A percentile compares a stretch with the other conserved stretches of the same genome.
These are phyloP conservation scores for Cladosporium velox DNA, from an alignment of 2,329 filamentous ascomycete genomes.

Conservation along the genomic window DNA sequence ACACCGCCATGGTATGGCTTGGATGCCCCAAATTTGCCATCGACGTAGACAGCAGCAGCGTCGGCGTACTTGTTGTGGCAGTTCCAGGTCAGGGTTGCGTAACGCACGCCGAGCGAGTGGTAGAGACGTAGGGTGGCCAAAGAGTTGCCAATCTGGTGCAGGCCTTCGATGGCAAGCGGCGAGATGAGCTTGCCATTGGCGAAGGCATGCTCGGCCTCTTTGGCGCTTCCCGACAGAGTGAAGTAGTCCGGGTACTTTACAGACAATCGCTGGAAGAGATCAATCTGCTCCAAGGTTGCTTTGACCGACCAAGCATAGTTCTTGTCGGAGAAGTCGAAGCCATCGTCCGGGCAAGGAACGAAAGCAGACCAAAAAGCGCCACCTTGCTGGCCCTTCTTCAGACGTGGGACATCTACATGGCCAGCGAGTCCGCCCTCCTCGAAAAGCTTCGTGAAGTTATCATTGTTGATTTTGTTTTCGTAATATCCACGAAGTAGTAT, in stretches of 20 bases:
- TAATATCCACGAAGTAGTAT: constrained; percentile 68
- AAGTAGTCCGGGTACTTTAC: constrained; percentile 68
- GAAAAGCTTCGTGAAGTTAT: constrained; percentile 71
- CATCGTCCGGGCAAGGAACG: constrained; percentile 72
- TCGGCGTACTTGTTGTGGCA: constrained; percentile 91
- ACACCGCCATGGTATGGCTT: constrained; percentile 71
- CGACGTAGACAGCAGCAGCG: constrained; percentile 67
- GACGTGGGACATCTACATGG: constrained; percentile 78
- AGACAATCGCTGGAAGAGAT: constrained; percentile 67
- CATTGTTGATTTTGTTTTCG: constrained; percentile 72
- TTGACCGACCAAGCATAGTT: constrained; percentile 68
- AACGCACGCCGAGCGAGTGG: constrained; percentile 77
- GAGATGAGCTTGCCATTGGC: constrained; percentile 62
- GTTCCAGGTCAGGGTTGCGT: constrained; percentile 88
- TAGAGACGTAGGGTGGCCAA: constrained; percentile 73
- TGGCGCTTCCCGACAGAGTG: constrained; percentile 62
- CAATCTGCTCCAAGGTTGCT: constrained; percentile 72
- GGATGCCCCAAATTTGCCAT: constrained; percentile 42
- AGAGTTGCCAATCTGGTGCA: constrained; percentile 92
- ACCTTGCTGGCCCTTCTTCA: constrained; percentile 70
- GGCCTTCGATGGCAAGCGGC: constrained; percentile 78
- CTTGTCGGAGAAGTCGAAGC: constrained; percentile 70
- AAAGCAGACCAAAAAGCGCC: constrained; percentile 95
- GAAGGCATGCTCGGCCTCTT: constrained; percentile 60
- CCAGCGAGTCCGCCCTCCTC: constrained; percentile 65